phyloP scores from a whole-genome alignment of 176 grass and related monocot species.

The Cymbopogon citratus region DNA sequence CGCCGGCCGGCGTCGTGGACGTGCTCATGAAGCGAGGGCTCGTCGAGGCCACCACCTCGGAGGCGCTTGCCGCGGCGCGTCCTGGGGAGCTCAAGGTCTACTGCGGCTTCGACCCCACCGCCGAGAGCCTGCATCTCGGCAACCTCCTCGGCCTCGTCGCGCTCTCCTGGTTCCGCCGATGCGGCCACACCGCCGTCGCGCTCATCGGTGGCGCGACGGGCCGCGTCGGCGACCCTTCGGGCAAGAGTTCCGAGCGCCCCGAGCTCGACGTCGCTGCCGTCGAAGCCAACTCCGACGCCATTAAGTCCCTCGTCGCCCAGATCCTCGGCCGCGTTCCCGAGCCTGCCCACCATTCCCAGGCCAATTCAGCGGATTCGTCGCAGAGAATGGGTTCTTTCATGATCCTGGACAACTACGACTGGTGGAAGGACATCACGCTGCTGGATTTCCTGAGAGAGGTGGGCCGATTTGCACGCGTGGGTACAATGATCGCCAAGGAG shows the following conservation, averaged over 20 bases:
- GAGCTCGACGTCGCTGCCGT: slow-evolving; percentile 55
- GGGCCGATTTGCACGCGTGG: slow-evolving; percentile 70
- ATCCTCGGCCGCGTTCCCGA: slow-evolving; percentile 38
- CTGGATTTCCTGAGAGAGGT: slow-evolving; percentile 90
- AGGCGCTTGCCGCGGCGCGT: slow-evolving; percentile 29
- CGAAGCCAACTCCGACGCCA: slow-evolving; percentile 50
- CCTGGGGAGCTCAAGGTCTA: slow-evolving; percentile 63
- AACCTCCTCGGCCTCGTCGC: slow-evolving; percentile 82
- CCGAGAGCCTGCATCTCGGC: slow-evolving; percentile 72
- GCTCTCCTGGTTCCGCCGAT: slow-evolving; percentile 91
- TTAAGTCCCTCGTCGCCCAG: slow-evolving; percentile 49
- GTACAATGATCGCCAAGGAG: slow-evolving; percentile 88
- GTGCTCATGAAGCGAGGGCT: slow-evolving; percentile 83
- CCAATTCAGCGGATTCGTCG: slow-evolving; percentile 10
- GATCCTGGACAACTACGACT: slow-evolving; percentile 92
- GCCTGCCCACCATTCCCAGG: slow-evolving; percentile 8
- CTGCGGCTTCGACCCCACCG: slow-evolving; percentile 90
- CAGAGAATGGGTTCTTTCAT: slow-evolving; percentile 47
- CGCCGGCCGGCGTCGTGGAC: slow-evolving; percentile 47
- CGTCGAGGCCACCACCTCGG: slow-evolving; percentile 70
- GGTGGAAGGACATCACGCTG: slow-evolving; percentile 89
- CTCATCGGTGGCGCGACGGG: slow-evolving; percentile 79
- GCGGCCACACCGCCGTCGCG: slow-evolving; percentile 72
- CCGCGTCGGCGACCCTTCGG: slow-evolving; percentile 74
- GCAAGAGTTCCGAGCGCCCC: slow-evolving; percentile 78